Evolutionary conservation across 139 green algal species (phyloP).

Genomic region (Spirogloea muscicola): DNA sequence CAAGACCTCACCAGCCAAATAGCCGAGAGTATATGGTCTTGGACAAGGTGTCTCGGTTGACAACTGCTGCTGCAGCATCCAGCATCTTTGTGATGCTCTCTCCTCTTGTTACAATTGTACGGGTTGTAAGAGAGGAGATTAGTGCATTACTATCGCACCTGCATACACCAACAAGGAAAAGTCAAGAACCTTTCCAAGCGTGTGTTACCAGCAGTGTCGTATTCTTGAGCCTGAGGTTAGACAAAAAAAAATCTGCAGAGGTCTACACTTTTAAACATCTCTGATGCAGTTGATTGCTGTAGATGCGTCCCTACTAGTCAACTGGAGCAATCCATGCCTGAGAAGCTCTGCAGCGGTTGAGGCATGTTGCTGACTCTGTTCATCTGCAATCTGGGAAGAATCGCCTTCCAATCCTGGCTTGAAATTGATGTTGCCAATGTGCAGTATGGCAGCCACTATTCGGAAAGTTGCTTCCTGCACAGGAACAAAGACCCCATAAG

Average conservation of each 20-base stretch:
- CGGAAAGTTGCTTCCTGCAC: conserved; percentile 71
- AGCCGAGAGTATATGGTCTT: conserved; percentile 93
- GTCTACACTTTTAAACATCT: too few relatives aligned
- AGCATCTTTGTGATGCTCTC: conserved; percentile 84
- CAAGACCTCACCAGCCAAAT: conserved; percentile 98
- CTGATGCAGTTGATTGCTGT: conserved; percentile 47
- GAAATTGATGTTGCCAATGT: conserved; percentile 71
- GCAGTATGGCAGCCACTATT: conserved; percentile 86
- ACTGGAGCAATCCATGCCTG: too few relatives aligned
- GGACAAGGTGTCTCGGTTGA: conserved; percentile 88
- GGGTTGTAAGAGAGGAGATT: conserved; percentile 48
- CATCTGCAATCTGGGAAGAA: conserved; percentile 30
- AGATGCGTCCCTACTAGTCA: conserved; percentile 51
- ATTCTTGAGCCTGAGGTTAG: too few relatives aligned
- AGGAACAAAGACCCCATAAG: too few relatives aligned
- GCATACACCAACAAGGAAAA: neutral
- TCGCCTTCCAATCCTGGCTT: conserved; percentile 50
- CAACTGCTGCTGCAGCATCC: conserved; percentile 68
- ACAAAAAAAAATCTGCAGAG: too few relatives aligned
- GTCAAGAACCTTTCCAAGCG: neutral
- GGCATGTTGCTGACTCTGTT: conserved; percentile 43
- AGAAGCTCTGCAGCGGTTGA: conserved; percentile 36
- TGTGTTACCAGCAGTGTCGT: too few relatives aligned
- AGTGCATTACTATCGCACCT: conserved; percentile 49
- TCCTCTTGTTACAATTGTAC: conserved; percentile 82